phyloP scores from a whole-genome alignment of 208 protist species.

The Acanthamoeba castellanii region DNA sequence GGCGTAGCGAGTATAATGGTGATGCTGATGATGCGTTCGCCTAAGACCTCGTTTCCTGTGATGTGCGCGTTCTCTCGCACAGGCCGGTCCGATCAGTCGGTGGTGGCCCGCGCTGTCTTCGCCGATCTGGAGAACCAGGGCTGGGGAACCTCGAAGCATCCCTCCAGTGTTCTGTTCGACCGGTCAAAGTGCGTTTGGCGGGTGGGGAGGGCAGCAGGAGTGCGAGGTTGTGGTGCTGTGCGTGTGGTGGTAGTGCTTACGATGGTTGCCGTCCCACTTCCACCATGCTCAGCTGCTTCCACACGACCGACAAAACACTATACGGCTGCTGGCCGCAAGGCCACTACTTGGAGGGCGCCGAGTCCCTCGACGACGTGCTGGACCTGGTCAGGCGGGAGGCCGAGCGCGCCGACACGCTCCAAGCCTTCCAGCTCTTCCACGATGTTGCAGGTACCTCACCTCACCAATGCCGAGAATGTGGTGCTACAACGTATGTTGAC shows the following conservation, averaged over 20 bases:
- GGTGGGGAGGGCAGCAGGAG: no score
- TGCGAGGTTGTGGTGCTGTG: background rate
- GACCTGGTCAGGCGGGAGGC: background rate
- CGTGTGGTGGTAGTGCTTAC: no score
- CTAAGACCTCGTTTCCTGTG: no score
- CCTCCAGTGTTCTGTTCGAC: background rate
- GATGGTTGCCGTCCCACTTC: no score
- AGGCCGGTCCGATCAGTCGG: background rate
- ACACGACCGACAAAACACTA: background rate
- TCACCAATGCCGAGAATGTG: background rate
- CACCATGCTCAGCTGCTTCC: background rate
- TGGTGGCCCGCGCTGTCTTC: background rate
- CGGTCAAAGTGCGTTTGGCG: background rate
- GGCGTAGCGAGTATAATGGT: no score
- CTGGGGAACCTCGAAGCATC: background rate
- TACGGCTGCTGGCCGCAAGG: background rate
- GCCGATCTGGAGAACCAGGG: background rate
- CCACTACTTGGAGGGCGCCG: background rate
- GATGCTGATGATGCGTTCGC: no score
- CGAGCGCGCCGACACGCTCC: background rate
- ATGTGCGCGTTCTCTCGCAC: background rate
- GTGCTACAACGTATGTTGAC: background rate
- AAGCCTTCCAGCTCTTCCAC: background rate
- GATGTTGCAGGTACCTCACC: background rate
- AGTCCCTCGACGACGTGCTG: background rate